Evolutionary conservation across 768 basidiomycete species (phyloP).

Genomic region (Kwoniella sp.): DNA sequence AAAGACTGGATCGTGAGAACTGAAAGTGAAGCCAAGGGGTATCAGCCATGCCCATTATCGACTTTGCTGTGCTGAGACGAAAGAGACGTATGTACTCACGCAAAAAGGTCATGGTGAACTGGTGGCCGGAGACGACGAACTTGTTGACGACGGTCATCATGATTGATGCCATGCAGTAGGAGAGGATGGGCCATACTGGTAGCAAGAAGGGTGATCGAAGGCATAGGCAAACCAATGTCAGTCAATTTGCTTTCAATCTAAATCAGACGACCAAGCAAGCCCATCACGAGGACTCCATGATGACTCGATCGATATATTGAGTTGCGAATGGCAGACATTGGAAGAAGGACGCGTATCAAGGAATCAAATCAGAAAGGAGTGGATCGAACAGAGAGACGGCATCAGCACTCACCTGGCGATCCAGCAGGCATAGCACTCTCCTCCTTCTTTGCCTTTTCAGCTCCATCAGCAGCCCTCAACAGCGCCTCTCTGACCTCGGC

Average conservation of each 20-base stretch:
- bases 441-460: conserved; percentile 44
- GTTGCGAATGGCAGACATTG: no score
- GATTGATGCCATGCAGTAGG: conserved; percentile 90
- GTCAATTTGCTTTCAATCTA: no score
- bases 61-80: no score
- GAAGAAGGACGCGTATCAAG: not conserved
- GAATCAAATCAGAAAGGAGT: no score
- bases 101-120: conserved; percentile 97
- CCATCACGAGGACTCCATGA: no score
- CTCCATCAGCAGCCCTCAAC: conserved; percentile 33
- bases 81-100: conserved; percentile 48
- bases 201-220: not conserved
- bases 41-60: not conserved
- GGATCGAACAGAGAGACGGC: no score
- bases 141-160: conserved; percentile 98
- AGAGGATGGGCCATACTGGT: conserved; percentile 79
- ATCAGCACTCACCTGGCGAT: conserved; percentile 43
- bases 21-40: conserved; percentile 4
- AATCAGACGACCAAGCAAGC: no score
- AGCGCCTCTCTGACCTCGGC: conserved; percentile 33
- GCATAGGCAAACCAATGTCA: not conserved
- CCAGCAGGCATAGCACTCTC: conserved; percentile 35
- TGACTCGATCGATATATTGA: no score
- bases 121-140: conserved; percentile 90
- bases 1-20: conserved; percentile 84